These are phyloP conservation scores for Simmondsia chinensis DNA, from an alignment of 148 eudicot species.

Conservation along the genomic window DNA sequence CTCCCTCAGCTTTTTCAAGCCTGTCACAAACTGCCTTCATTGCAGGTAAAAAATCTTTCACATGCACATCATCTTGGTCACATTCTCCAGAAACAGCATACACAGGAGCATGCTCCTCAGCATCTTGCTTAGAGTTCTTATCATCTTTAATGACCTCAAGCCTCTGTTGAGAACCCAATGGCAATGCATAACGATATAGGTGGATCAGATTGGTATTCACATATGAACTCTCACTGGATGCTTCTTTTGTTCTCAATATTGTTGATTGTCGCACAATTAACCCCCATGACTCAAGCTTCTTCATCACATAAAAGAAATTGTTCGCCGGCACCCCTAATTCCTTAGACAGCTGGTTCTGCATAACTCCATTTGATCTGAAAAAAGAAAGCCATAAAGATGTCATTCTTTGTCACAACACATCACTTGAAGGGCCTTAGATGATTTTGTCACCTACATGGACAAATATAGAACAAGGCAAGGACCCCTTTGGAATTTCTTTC, in stretches of 20 bases:
- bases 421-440: neutral
- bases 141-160: slow-evolving; percentile 71
- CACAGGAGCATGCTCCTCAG: slow-evolving; percentile 21
- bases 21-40: slow-evolving; percentile 75
- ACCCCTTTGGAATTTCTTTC: too few species aligned
- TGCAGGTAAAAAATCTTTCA: slow-evolving; percentile 75
- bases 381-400: neutral
- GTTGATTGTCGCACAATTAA: slow-evolving; percentile 76
- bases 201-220: slow-evolving; percentile 75
- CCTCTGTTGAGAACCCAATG: slow-evolving; percentile 78
- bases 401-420: too few species aligned
- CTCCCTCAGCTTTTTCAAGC: slow-evolving; percentile 80
- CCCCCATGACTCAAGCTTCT: slow-evolving; percentile 76
- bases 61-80: slow-evolving; percentile 51
- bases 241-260: slow-evolving; percentile 62
- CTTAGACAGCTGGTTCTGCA: slow-evolving; percentile 74
- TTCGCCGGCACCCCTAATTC: slow-evolving; percentile 57
- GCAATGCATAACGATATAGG: slow-evolving; percentile 78
- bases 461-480: too few species aligned
- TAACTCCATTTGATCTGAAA: slow-evolving; percentile 64
- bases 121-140: slow-evolving; percentile 30
- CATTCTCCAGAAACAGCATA: slow-evolving; percentile 29
- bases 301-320: slow-evolving; percentile 62
- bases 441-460: neutral
- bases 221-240: slow-evolving; percentile 32